Evolutionary conservation across 345 rosid species (phyloP), one percentile per base, ranked within the genome.

Genomic region (Gossypium rotundifolium): DNA sequence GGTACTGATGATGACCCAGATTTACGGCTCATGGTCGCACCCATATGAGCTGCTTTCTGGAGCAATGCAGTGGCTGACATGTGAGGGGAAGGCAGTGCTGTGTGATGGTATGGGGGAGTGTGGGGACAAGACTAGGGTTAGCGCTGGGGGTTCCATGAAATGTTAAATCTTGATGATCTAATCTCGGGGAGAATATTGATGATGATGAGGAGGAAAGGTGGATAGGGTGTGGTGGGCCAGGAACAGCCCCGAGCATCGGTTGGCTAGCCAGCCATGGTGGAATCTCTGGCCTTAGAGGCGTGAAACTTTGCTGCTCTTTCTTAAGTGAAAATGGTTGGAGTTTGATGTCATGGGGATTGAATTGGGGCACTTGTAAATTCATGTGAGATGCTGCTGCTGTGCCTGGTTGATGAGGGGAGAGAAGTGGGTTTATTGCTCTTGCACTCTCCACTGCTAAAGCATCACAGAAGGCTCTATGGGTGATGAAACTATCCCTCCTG

Each of bases 381-480:
- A 74, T 38, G 53, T 52, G 74, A 22, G 81, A 54, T 38, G 78
- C 65, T 13, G 77, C 81, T 38, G 20, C 74, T 33, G 40, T 33
- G 3, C 65, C 65, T 33, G 54, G 54, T 45, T 58, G 53, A 22
- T 44, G 52, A 7, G 25, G 7, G 25, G 44, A 23, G 20, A 59
- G 42, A 25, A 72, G 27, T 46, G 58, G 46, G 49, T 62, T 73
- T 62, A 83, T 77, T 53, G 84, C 87, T 75, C 88, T 80, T 2
- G 86, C 84, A 62, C 83, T 89, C 72, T 89, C 93, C 82, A 90
- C 98, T 51, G 97, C 91, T 74, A 93, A 85, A 62, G 98, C 98
- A 76, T 93, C 98, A 82, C 98, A 93, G 74, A 93, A 93, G 5
- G 98, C 98, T 85, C 97, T 91, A 83, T 93, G 98, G 11, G 97